Conservation (phyloP, 306 rosid genomes). For the Ormosia semicastrata region DNA sequence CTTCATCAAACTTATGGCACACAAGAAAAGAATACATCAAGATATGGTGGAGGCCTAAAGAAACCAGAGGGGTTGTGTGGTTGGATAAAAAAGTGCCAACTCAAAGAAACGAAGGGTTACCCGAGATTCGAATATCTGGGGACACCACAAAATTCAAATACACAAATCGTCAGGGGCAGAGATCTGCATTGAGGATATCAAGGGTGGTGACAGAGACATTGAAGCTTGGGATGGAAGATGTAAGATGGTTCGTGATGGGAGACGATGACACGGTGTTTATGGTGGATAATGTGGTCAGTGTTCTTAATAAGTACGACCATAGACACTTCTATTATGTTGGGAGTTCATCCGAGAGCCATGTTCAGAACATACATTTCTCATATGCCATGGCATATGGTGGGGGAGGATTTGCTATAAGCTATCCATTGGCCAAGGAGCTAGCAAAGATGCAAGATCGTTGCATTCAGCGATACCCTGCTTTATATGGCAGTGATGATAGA, state of each 20-base stretch:
- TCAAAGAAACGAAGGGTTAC: conserved; percentile 45
- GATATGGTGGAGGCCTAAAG: conserved; percentile 80
- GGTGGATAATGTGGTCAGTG: conserved; percentile 71
- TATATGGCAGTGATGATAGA: conserved; percentile 92
- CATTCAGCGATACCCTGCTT: conserved; percentile 72
- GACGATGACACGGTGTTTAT: conserved; percentile 87
- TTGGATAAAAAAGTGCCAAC: conserved; percentile 49
- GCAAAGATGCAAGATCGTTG: conserved; percentile 88
- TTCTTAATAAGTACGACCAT: conserved; percentile 72
- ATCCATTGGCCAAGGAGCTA: conserved; percentile 74
- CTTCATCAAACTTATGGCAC: conserved; percentile 70
- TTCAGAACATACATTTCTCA: conserved; percentile 82
- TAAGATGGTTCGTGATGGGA: conserved; percentile 94
- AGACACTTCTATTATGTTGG: conserved; percentile 77
- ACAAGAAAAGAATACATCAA: conserved; percentile 78
- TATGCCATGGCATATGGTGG: conserved; percentile 93
- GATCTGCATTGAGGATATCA: conserved; percentile 89
- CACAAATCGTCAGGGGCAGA: conserved; percentile 63
- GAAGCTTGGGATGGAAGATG: conserved; percentile 82
- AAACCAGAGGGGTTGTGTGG: conserved; percentile 90
- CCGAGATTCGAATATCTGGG: conserved; percentile 66
- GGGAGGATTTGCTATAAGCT: conserved; percentile 93
- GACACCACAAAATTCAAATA: conserved; percentile 59
- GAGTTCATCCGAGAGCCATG: conserved; percentile 86
- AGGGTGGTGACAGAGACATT: conserved; percentile 79